Evolutionary conservation across 495 filamentous ascomycete species (phyloP), one percentile per base, ranked within the genome.

Genomic region (Daldinia childiae): DNA sequence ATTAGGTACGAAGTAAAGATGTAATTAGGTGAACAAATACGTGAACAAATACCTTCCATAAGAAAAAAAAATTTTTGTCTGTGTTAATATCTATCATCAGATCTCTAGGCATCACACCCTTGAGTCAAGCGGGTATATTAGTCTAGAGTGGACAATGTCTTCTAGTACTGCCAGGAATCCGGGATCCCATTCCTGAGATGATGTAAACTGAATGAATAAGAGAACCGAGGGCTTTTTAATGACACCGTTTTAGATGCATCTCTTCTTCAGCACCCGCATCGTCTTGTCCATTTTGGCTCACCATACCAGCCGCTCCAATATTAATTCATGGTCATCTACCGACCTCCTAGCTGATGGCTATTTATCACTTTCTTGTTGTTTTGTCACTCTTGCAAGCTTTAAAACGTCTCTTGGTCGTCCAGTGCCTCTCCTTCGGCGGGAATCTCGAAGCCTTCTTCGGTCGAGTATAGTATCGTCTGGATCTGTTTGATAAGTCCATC

Each of bases 381-480:
- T 45, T 30, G 38, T 24, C 19, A 12, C 43, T 48, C 17, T 56
- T 7, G 34, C 52, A 15, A 56, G 30, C 43, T 55, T 64, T 87
- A 93, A 77, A 93, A 93, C 57, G 91, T 94, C 84, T 93, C 91
- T 68, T 91, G 87, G 78, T 93, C 91, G 52, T 90, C 88, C 32
- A 85, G 17, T 27, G 81, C 84, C 74, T 90, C 89, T 6, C 78
- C 84, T 67, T 92, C 90, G 55, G 84, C 86, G n/a, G 91, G 91
- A 73, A 94, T 94, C 83, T 93, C 91, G 72, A 94, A 94, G 15
- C 91, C 91, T 74, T 94, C 91, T 86, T 99, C 95, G 63, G 95
- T 99, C 61, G 93, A 97, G 87, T 98, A 99, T 68, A 99, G 83
- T 80, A 98, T 98, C 17, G 88, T 89, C 83, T 98, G 95, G 79